Base-by-base conservation (phyloP, 352 stramenopile genomes). In the Globisporangium mamillatum region DNA sequence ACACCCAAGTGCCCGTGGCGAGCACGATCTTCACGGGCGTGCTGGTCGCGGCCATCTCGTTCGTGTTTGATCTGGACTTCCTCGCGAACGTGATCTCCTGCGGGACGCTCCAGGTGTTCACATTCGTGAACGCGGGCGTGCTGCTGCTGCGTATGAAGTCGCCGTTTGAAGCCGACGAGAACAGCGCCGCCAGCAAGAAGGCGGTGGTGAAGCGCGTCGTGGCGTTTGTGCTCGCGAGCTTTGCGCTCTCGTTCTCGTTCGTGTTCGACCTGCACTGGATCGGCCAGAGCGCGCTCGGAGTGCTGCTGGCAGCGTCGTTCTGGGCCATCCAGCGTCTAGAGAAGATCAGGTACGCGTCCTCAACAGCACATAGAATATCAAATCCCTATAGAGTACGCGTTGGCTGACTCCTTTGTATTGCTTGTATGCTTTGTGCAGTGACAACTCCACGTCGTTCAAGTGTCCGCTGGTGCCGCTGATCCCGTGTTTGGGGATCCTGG, bases 121-220 rank as follows among this genome's bases (percentile, higher is more conserved):
- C 90, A n/a, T 97, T 97, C 63, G 91, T 97, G 16, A 95, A 97
- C 74, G 89, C 91, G 34, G 93, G 91, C n/a, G 89, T 97, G 18
- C 74, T 97, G 36, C 64, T 97, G 16, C 59, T 97, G 34, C 84
- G 88, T 18, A 89, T 92, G 84, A 82, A 81, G 58, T 68, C 77
- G 12, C 77, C 64, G 54, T 69, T 70, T 25, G 59, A 60, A 54
- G 29, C 16, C 9, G 22, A 29, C 14, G 46, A 52, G 24, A 66
- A 20, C 36, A 41, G 18, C 18, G 20, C 44, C 57, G 84, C 69
- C 20, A 53, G 46, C 18, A 74, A 72, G 8, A 69, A 65, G 70
- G 70, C 71, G 18, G 84, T 94, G 14, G 67, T 81, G 12, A 69
- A 71, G 8, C 78, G 83, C 10, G 81, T 93, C 38, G 50, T 92